Evolutionary conservation across 495 filamentous ascomycete genomes (phyloP).

Genomic region (Annulohypoxylon bovei): DNA sequence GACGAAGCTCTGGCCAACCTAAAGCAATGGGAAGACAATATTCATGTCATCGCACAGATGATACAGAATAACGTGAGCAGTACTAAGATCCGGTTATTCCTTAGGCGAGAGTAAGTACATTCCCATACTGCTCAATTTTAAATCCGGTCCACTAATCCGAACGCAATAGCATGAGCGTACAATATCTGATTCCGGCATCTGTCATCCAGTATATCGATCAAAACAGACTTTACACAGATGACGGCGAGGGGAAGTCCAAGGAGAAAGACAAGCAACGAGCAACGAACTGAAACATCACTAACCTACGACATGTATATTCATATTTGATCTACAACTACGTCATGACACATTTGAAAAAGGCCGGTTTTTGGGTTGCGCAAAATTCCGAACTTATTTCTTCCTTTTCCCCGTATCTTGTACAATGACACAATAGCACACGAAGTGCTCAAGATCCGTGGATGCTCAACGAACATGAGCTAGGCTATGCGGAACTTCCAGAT

Average conservation of each 20-base stretch:
- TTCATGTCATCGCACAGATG: slow-evolving; percentile 86
- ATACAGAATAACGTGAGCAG: slow-evolving; percentile 91
- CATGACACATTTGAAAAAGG: slow-evolving; percentile 3
- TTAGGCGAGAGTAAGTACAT: slow-evolving; percentile 81
- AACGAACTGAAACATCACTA: slow-evolving; percentile 2
- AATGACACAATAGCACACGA: slow-evolving; percentile 10
- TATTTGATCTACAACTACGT: slow-evolving; percentile 7
- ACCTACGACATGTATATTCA: background rate
- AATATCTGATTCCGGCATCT: slow-evolving; percentile 68
- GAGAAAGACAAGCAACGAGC: slow-evolving; percentile 47
- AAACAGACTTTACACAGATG: slow-evolving; percentile 77
- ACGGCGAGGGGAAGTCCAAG: slow-evolving; percentile 50
- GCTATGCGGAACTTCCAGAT: slow-evolving; percentile 8
- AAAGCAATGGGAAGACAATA: slow-evolving; percentile 74
- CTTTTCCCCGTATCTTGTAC: slow-evolving; percentile 13
- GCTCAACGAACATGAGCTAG: background rate
- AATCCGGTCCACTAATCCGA: slow-evolving; percentile 39
- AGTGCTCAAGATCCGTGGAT: background rate
- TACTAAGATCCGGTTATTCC: slow-evolving; percentile 87
- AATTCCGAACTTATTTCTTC: slow-evolving; percentile 8
- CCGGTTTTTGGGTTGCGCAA: slow-evolving; percentile 22
- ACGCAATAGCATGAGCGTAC: slow-evolving; percentile 36
- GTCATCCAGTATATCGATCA: slow-evolving; percentile 84
- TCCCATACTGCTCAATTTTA: slow-evolving; percentile 42
- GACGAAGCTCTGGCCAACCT: slow-evolving; percentile 81